Evolutionary conservation across 2,329 filamentous ascomycete species (phyloP).

Genomic region (Exophiala calicioides): DNA sequence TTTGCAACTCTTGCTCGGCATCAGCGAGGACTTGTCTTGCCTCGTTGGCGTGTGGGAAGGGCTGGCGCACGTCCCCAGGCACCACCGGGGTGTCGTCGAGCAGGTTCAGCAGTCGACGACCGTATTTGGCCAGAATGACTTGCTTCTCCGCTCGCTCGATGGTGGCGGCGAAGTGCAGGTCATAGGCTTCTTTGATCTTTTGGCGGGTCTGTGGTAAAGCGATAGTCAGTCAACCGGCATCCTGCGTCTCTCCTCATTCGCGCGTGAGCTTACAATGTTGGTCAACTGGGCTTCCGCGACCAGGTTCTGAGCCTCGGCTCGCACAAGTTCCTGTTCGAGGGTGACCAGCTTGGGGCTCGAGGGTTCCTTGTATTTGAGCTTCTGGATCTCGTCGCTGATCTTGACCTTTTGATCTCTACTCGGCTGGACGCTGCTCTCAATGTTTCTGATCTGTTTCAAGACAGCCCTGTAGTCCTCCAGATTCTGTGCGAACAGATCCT

Average conservation of each 20-base stretch:
- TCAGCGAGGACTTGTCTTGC: slow-evolving; percentile 88
- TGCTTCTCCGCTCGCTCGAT: slow-evolving; percentile 98
- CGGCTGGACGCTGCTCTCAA: slow-evolving; percentile 91
- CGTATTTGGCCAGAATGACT: slow-evolving; percentile 88
- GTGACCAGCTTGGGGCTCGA: slow-evolving; percentile 76
- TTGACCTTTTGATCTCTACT: slow-evolving; percentile 83
- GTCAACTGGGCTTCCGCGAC: slow-evolving; percentile 96
- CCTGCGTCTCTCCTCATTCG: neutral
- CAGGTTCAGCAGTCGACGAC: slow-evolving; percentile 77
- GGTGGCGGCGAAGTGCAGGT: slow-evolving; percentile 80
- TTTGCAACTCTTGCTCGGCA: slow-evolving; percentile 81
- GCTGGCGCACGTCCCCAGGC: slow-evolving; percentile 74
- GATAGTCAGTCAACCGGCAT: slow-evolving; percentile 13
- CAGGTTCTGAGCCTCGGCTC: slow-evolving; percentile 91
- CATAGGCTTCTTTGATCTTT: slow-evolving; percentile 94
- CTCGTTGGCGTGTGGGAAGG: slow-evolving; percentile 65
- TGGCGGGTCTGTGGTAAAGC: slow-evolving; percentile 69
- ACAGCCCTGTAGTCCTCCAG: slow-evolving; percentile 80
- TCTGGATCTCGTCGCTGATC: slow-evolving; percentile 88
- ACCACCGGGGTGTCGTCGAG: slow-evolving; percentile 89
- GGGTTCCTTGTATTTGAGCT: slow-evolving; percentile 89
- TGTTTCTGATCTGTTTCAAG: slow-evolving; percentile 92
- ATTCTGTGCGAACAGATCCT: slow-evolving; percentile 81
- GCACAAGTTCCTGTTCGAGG: slow-evolving; percentile 92
- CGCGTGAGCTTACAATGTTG: slow-evolving; percentile 70